phyloP scores from a whole-genome alignment of 768 basidiomycete species.

The Pulveroboletus sp. region DNA sequence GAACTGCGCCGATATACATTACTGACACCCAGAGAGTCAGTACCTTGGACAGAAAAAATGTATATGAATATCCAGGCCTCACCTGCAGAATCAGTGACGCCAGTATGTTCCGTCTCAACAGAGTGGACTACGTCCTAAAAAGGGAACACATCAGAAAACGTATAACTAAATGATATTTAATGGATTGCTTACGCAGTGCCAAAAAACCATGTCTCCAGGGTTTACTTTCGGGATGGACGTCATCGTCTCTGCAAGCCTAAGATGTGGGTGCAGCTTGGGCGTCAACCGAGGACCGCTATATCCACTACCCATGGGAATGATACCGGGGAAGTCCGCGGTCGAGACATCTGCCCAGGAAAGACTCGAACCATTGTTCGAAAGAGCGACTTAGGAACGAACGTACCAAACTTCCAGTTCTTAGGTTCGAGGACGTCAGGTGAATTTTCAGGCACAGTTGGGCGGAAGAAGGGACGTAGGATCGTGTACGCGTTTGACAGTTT shows the following conservation, averaged over 20 bases:
- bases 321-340: constrained; percentile 52
- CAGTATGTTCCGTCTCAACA: constrained; percentile 50
- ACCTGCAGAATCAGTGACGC: constrained; percentile 57
- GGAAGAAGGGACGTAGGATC: constrained; percentile 78
- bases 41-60: no score
- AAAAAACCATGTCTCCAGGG: constrained; percentile 78
- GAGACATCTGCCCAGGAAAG: constrained; percentile 38
- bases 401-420: constrained; percentile 55
- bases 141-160: constrained; percentile 7
- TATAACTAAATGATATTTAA: not conserved
- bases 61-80: constrained; percentile 2
- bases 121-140: constrained; percentile 44
- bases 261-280: constrained; percentile 61
- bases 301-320: constrained; percentile 24
- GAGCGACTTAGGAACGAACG: constrained; percentile 16
- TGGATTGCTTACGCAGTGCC: constrained; percentile 55
- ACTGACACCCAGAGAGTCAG: constrained; percentile 36
- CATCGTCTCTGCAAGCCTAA: constrained; percentile 63
- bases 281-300: constrained; percentile 47
- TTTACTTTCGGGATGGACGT: constrained; percentile 65
- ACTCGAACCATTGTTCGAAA: constrained; percentile 15
- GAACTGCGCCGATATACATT: constrained; percentile 78
- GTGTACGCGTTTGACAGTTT: constrained; percentile 66
- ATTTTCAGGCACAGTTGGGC: constrained; percentile 38
- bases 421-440: constrained; percentile 44